Evolutionary conservation across 2,329 filamentous ascomycete species (phyloP).

Genomic region (Purpureocillium takamizusanense): DNA sequence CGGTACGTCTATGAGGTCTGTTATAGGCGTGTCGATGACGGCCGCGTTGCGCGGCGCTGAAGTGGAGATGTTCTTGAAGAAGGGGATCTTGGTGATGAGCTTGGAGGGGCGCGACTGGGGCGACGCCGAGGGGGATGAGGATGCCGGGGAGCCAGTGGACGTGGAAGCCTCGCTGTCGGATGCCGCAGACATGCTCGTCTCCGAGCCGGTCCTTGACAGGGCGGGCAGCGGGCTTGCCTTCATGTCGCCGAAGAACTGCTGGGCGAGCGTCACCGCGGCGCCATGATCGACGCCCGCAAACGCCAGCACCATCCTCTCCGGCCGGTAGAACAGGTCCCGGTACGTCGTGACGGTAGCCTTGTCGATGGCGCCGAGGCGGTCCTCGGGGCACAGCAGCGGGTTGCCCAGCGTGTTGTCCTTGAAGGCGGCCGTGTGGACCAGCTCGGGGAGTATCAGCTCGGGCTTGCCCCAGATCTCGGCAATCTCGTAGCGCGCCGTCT

Average conservation of each 20-base stretch:
- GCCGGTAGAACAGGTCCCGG: slow-evolving; percentile 72
- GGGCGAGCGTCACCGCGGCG: slow-evolving; percentile 68
- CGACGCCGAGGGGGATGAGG: slow-evolving; percentile 22
- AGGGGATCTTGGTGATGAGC: slow-evolving; percentile 75
- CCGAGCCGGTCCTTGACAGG: slow-evolving; percentile 47
- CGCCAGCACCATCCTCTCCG: slow-evolving; percentile 86
- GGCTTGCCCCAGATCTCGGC: slow-evolving; percentile 96
- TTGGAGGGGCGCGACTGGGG: slow-evolving; percentile 42
- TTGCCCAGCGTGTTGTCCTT: slow-evolving; percentile 95
- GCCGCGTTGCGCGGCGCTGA: slow-evolving; percentile 57
- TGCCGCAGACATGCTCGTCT: slow-evolving; percentile 37
- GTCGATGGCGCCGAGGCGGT: slow-evolving; percentile 69
- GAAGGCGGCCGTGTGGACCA: slow-evolving; percentile 92
- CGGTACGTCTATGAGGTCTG: too few species aligned
- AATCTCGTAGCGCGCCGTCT: slow-evolving; percentile 92
- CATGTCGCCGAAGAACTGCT: slow-evolving; percentile 92
- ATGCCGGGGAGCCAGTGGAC: slow-evolving; percentile 20
- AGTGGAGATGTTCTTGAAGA: slow-evolving; percentile 81
- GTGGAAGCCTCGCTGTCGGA: slow-evolving; percentile 24
- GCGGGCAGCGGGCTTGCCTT: slow-evolving; percentile 34
- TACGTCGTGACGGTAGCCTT: slow-evolving; percentile 68
- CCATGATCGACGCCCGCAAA: slow-evolving; percentile 85
- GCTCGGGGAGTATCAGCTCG: slow-evolving; percentile 87
- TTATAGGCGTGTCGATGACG: slow-evolving; percentile 38
- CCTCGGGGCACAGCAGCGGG: slow-evolving; percentile 81